Evolutionary conservation across 129 eudicot species (phyloP).

Genomic region (Solidago caesia): DNA sequence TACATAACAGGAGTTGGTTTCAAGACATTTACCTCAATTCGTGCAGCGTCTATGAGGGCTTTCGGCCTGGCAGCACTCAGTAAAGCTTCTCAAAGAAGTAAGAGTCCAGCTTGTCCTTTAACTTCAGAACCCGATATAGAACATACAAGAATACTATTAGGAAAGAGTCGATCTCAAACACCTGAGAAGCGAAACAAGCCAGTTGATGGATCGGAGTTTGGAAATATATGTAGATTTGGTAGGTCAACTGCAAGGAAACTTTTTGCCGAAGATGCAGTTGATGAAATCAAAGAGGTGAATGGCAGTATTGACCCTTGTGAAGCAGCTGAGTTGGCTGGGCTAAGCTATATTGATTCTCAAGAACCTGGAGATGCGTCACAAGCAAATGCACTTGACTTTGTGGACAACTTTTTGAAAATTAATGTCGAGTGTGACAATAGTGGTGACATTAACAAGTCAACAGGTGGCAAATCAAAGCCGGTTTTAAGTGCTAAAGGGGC

Average conservation of each 20-base stretch:
- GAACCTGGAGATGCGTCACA: conserved; percentile 96
- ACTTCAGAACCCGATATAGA: conserved; percentile 27
- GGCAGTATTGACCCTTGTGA: conserved; percentile 18
- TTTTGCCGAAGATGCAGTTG: conserved; percentile 44
- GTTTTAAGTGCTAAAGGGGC: conserved; percentile 65
- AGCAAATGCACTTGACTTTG: conserved; percentile 78
- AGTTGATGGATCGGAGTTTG: conserved; percentile 25
- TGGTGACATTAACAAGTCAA: conserved; percentile 25
- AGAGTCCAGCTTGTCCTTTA: conserved; percentile 24
- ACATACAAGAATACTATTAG: conserved; percentile 26
- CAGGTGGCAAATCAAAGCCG: conserved; percentile 45
- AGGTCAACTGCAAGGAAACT: conserved; percentile 65
- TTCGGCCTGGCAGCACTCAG: conserved; percentile 71
- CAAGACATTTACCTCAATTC: conserved; percentile 51
- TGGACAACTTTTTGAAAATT: conserved; percentile 67
- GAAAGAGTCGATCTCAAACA: conserved; percentile 29
- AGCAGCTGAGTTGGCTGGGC: conserved; percentile 50
- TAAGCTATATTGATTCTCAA: conserved; percentile 82
- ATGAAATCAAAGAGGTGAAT: conserved; percentile 35
- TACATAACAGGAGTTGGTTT: conserved; percentile 27
- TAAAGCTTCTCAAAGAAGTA: conserved; percentile 33
- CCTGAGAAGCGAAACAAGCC: conserved; percentile 29
- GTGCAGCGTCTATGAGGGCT: conserved; percentile 70
- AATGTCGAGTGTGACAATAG: conserved; percentile 46
- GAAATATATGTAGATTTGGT: conserved; percentile 34